Evolutionary conservation across 495 filamentous ascomycete genomes (phyloP).

Genomic region (Lasiosphaeria miniovina): DNA sequence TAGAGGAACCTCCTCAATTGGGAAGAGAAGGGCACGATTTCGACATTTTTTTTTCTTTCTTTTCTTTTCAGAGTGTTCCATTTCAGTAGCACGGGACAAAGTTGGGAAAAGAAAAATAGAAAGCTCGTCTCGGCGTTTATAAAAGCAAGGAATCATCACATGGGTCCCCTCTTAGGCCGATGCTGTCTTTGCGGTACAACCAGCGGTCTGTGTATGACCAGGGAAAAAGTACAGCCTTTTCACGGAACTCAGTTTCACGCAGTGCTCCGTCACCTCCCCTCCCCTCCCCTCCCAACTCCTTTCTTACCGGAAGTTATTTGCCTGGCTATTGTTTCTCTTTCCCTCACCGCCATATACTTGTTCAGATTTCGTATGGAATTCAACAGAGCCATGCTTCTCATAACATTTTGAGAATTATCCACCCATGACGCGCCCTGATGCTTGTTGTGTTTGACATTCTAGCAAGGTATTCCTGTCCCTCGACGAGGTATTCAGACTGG

Average conservation of each 20-base stretch:
- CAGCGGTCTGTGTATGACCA: not conserved
- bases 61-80: slow-evolving; percentile 1
- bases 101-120: slow-evolving; percentile 10
- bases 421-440: not conserved
- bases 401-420: not conserved
- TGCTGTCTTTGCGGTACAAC: not conserved
- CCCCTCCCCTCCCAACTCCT: not conserved
- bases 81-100: not conserved
- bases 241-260: not conserved
- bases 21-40: not conserved
- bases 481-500: no score
- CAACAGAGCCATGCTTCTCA: not conserved
- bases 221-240: not conserved
- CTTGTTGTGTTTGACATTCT: not conserved
- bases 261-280: not conserved
- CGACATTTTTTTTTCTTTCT: slow-evolving; percentile 2
- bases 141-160: not conserved
- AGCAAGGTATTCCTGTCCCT: not conserved
- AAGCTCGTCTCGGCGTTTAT: not conserved
- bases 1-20: not conserved
- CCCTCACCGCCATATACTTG: not conserved
- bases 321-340: not conserved
- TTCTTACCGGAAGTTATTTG: not conserved
- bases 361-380: not conserved
- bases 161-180: not conserved